phyloP scores from a whole-genome alignment of 441 rosid genomes.

The Omphalea diandra region DNA sequence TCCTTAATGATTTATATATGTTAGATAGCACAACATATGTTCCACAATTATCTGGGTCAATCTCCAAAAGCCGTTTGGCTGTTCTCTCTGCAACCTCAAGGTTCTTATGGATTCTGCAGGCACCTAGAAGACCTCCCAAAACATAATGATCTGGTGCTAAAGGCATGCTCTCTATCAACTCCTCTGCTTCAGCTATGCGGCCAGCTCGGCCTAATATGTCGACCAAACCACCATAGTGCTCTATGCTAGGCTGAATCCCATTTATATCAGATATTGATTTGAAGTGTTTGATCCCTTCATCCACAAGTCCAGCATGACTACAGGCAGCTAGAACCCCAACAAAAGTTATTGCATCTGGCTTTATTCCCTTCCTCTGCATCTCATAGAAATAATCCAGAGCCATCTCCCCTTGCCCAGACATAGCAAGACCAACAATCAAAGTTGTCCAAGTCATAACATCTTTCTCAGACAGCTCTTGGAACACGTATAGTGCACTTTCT shows the following conservation, averaged over 20 bases:
- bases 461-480: conserved; percentile 27
- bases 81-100: conserved; percentile 31
- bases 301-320: conserved; percentile 37
- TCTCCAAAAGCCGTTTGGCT: no score
- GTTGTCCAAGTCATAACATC: conserved; percentile 38
- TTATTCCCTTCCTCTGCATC: conserved; percentile 29
- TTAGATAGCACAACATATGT: conserved; percentile 32
- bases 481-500: conserved; percentile 23
- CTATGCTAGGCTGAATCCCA: conserved; percentile 32
- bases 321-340: conserved; percentile 37
- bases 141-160: conserved; percentile 29
- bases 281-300: conserved; percentile 30
- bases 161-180: conserved; percentile 23
- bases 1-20: conserved; percentile 27
- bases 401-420: conserved; percentile 26
- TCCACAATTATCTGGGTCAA: no score
- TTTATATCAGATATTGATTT: conserved; percentile 27
- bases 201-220: conserved; percentile 35
- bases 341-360: conserved; percentile 37
- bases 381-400: conserved; percentile 27
- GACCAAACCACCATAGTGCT: conserved; percentile 29
- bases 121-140: conserved; percentile 31
- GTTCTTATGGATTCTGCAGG: conserved; percentile 34
- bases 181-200: conserved; percentile 30
- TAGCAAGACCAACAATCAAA: conserved; percentile 34